Base-by-base conservation (phyloP, 2,329 filamentous ascomycete species). In the Claviceps paspali region DNA sequence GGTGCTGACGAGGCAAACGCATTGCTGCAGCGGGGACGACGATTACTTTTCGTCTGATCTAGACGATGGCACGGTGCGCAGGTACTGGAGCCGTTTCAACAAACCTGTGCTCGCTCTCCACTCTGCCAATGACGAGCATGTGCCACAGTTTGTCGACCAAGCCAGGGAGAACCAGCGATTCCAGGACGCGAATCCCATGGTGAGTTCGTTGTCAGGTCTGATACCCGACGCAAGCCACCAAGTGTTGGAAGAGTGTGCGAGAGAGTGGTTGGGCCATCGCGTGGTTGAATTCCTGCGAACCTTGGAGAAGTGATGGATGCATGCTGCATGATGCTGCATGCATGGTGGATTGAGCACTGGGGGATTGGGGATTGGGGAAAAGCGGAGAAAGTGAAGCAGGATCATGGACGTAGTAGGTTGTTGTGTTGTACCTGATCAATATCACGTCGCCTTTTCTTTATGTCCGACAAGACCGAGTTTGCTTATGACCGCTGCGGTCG, bases 1-100 rank as follows among this genome's bases (percentile, higher is more conserved):
- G 21, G 17, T 15, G 3, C 19, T 26, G 21, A 33, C 18, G n/a
- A 5, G 7, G 14, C 38, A n/a, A 23, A 18, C 28, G 31, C 23
- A 11, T 12, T 7, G 22, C 9, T 29, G 8, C 22, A 73, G 75
- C 5, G 81, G 79, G 8, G 79, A 82, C 41, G 87, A 95, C 53
- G 87, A 94, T 53, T 84, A 82, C 51, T 94, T 93, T 60, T 87
- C 81, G n/a, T 77, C 75, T 3, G 82, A 91, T 51, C 60, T 91
- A n/a, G 55, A 62, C 0, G 60, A 67, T 23, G 63, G 70, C 23
- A 62, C 65, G 14, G 61, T 86, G 6, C 50, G 56, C 18, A 53
- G 53, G 11, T 79, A 78, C n/a, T 94, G 88, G 68, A 70, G 76
- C 3, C 61, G 60, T 35, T 61, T 84, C 38, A 60, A 62, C 30